phyloP scores from a whole-genome alignment of 805 yeast genomes.

The Ogataea pilisensis region DNA sequence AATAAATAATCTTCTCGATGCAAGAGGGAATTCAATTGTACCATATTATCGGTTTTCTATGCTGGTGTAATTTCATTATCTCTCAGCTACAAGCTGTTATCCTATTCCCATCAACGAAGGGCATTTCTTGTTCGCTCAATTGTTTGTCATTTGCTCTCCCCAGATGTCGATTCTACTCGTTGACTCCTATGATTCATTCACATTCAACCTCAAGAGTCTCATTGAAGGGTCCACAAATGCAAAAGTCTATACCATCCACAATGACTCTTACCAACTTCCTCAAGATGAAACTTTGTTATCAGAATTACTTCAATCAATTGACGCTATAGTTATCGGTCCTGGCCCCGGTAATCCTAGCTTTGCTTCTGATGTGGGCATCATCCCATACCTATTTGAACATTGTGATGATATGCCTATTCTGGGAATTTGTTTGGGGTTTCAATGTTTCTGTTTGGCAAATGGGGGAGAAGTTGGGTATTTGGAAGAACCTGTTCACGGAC shows the following conservation, averaged over 20 bases:
- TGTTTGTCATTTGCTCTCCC: not conserved
- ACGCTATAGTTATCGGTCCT: conserved; percentile 86
- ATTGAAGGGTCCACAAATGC: conserved; percentile 49
- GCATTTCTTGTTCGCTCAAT: too few relatives aligned
- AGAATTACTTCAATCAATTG: conserved; percentile 47
- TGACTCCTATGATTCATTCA: conserved; percentile 95
- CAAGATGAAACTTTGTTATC: conserved; percentile 34
- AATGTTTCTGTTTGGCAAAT: conserved; percentile 58
- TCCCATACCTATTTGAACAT: conserved; percentile 47
- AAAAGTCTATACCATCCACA: conserved; percentile 55
- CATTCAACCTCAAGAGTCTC: conserved; percentile 70
- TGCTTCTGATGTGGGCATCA: conserved; percentile 65
- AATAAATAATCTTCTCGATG: too few relatives aligned
- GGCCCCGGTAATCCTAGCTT: conserved; percentile 91
- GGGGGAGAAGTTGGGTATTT: conserved; percentile 57
- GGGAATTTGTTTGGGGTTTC: conserved; percentile 94
- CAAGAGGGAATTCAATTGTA: too few relatives aligned
- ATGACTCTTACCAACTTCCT: conserved; percentile 46
- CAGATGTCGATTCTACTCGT: conserved; percentile 58
- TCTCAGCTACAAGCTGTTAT: too few relatives aligned
- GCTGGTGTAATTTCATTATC: too few relatives aligned
- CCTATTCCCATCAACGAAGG: too few relatives aligned
- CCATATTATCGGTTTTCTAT: too few relatives aligned
- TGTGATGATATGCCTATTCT: conserved; percentile 56
- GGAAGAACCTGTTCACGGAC: conserved; percentile 76